phyloP scores from a whole-genome alignment of 257 asterid species.

The Solanum medicagineum region DNA sequence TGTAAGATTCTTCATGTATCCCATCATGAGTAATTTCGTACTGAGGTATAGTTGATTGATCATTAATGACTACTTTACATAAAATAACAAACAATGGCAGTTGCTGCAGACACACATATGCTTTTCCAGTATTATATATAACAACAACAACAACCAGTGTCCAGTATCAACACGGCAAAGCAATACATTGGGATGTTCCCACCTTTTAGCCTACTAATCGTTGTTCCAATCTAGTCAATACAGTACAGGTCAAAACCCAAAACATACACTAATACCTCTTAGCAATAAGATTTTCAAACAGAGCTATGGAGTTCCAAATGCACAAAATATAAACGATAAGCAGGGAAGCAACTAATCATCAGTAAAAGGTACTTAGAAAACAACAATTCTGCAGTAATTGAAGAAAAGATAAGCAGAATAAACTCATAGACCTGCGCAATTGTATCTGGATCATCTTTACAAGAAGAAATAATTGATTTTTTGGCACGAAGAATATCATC shows the following conservation, averaged over 20 bases:
- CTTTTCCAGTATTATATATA: neutral
- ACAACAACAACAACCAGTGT: neutral
- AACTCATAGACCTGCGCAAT: conserved; percentile 49
- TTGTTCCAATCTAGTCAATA: neutral
- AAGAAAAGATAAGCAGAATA: neutral
- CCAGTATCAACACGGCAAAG: neutral
- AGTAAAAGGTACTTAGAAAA: neutral
- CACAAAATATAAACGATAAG: neutral
- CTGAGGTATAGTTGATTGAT: neutral
- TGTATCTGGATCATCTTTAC: conserved; percentile 66
- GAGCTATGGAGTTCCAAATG: neutral
- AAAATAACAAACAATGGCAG: neutral
- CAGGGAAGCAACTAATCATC: neutral
- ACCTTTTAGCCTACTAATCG: neutral
- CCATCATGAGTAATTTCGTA: neutral
- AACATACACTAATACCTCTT: neutral
- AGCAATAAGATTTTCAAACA: neutral
- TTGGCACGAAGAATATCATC: conserved; percentile 94
- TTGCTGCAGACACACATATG: neutral
- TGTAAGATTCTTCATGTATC: neutral
- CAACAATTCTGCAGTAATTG: neutral
- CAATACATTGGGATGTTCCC: neutral
- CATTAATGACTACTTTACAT: neutral
- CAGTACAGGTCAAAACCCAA: neutral
- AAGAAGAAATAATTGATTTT: conserved; percentile 52